phyloP scores from a whole-genome alignment of 768 basidiomycete genomes.

The Kwoniella botswanensis region DNA sequence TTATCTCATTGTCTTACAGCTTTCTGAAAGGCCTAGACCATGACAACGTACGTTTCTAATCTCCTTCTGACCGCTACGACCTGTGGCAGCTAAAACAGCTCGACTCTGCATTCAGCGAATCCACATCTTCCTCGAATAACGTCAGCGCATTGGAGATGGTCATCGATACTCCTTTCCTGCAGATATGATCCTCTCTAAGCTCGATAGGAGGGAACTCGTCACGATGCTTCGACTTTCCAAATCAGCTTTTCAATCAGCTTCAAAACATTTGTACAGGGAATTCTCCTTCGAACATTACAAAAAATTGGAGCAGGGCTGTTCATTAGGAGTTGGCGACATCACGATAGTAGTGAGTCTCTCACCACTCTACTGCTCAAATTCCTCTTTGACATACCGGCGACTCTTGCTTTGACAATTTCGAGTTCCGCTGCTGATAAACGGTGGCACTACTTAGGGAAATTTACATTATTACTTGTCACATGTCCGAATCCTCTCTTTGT shows the following conservation, averaged over 20 bases:
- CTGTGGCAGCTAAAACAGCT: not conserved
- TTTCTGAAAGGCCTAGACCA: not conserved
- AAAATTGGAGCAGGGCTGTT: no score
- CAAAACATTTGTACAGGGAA: not conserved
- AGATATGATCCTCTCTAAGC: not conserved
- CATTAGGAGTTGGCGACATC: no score
- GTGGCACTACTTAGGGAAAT: no score
- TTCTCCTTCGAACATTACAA: no score
- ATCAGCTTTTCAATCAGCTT: not conserved
- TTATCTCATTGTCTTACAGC: not conserved
- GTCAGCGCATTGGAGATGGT: not conserved
- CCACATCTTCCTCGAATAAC: not conserved
- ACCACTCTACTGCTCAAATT: no score
- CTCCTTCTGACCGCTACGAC: not conserved
- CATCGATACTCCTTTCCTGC: not conserved
- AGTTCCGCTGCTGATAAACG: no score
- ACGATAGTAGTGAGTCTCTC: no score
- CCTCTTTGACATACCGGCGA: no score
- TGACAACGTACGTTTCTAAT: not conserved
- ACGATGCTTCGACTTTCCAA: not conserved
- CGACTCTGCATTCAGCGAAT: not conserved
- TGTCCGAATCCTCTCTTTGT: no score
- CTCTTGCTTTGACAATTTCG: no score
- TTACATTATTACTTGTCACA: no score
- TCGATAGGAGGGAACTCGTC: not conserved